Base-by-base conservation (phyloP, 306 rosid genomes). In the Sicyos baderoa region DNA sequence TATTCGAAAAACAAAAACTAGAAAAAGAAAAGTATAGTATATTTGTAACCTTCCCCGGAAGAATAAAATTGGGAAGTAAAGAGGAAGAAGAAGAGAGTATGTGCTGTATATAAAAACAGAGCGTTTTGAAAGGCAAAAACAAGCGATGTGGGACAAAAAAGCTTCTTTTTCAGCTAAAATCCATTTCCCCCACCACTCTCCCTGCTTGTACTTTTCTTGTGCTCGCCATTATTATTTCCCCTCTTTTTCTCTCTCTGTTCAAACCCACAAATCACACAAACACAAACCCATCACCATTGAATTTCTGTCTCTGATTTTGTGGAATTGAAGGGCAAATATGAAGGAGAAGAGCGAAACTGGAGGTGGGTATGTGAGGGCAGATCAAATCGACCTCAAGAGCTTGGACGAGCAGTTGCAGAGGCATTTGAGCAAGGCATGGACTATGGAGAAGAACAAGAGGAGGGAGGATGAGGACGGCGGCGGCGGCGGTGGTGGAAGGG, bases 321-420 rank as follows among this genome's bases (percentile, higher is more conserved):
- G 16, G 15, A 45, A 63, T 64, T 44, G 18, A 54, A 16, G 32
- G 12, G 17, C 37, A 49, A 35, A 68, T 29, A 93, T 90, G 99
- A 90, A 82, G 76, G 87, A 83, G 88, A 93, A 90, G 82, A 84
- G 83, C 74, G 99, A 93, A 73, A 81, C 82, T 78, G 92, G 87
- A 6, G 75, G 77, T 19, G 88, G 87, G 81, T 93, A 93, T 77
- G 91, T 90, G 75, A 90, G 99, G 70, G 99, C 99, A 48, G 99
- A 93, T 84, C 97, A 93, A 75, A 90, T 93, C 85, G 99, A 93
- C 85, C 96, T 93, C 84, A 93, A 93, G 86, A 88, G 99, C 78
- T 84, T 93, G 81, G 99, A 93, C 77, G 99, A 93, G 58, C 99
- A 93, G 77, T 88, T 93, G 4, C 99, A 93, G 80, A 88, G 91